Evolutionary conservation across 2,329 filamentous ascomycete genomes (phyloP), one percentile per base, ranked within the genome.

Genomic region (Rhinocladiella similis): DNA sequence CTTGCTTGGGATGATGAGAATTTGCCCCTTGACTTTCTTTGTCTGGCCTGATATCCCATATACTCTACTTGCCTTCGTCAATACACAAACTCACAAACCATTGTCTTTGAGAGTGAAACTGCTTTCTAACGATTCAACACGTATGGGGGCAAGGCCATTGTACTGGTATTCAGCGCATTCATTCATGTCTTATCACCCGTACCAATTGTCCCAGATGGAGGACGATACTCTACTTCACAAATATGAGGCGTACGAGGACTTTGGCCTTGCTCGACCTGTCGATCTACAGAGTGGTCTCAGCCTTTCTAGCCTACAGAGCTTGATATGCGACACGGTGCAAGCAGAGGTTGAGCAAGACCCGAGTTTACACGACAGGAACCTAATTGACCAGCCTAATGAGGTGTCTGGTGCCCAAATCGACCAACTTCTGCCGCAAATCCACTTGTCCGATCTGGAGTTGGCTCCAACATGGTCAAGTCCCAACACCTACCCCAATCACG

Each of bases 1-100:
- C 47, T 53, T 53, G 53, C 43, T 53, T 47, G 46, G 35, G 42
- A 57, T 60, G 51, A 55, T 57, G 54, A 42, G 16, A 51, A 57
- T 57, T 25, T 50, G 39, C 22, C 12, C 56, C 33, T 38, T 47
- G 22, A 43, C 43, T 42, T 41, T 42, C 42, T 49, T 57, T 48
- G 38, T 53, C 42, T 47, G 52, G 39, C 19, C 29, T 19, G 29
- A 48, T 19, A 35, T 25, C 12, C 48, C 33, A 53, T 47, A 52
- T 38, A 36, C 16, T 50, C 50, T 33, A 19, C 5, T 25, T 45
- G 29, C 46, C 43, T 19, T 10, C 20, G 33, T 33, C 36, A 27
- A 45, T 27, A 25, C 51, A 41, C 25, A 39, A 43, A 38, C 49
- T 47, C 36, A 36, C 43, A 46, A 43, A 18, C 39, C 41, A 29